Evolutionary conservation across 768 basidiomycete species (phyloP).

Genomic region (Auricularia sp.): DNA sequence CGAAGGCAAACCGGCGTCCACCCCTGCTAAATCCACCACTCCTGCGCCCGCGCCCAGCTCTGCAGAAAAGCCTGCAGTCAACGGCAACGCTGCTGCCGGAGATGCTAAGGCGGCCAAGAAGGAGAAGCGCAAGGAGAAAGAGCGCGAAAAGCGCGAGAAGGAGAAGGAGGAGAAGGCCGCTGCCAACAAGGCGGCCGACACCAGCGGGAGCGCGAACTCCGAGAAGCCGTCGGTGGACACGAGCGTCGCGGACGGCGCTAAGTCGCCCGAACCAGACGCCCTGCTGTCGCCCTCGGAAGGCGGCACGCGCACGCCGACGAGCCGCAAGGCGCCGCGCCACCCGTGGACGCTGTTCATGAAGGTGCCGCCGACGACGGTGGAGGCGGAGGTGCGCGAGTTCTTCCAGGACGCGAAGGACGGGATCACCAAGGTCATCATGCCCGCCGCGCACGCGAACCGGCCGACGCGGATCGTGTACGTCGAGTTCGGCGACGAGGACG

Average conservation of each 20-base stretch:
- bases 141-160: constrained; percentile 43
- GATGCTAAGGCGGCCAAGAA: constrained; percentile 32
- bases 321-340: constrained; percentile 49
- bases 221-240: neutral
- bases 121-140: constrained; percentile 37
- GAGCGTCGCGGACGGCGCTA: neutral
- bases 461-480: constrained; percentile 63
- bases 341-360: constrained; percentile 85
- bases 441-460: constrained; percentile 37
- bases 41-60: constrained; percentile 19
- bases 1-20: constrained; percentile 4
- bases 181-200: constrained; percentile 8
- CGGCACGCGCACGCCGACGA: constrained; percentile 60
- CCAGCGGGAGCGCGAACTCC: constrained; percentile 33
- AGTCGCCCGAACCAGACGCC: constrained; percentile 1
- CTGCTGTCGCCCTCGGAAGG: constrained; percentile 7
- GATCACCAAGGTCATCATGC: constrained; percentile 63
- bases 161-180: constrained; percentile 39
- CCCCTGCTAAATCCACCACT: constrained; percentile 18
- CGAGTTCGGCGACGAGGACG: constrained; percentile 82
- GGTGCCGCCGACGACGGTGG: constrained; percentile 39
- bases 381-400: constrained; percentile 63
- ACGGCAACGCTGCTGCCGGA: constrained; percentile 22
- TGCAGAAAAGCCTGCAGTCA: constrained; percentile 22
- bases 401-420: constrained; percentile 62